phyloP scores from a whole-genome alignment of 345 rosid species.

The Moricandia arvensis region DNA sequence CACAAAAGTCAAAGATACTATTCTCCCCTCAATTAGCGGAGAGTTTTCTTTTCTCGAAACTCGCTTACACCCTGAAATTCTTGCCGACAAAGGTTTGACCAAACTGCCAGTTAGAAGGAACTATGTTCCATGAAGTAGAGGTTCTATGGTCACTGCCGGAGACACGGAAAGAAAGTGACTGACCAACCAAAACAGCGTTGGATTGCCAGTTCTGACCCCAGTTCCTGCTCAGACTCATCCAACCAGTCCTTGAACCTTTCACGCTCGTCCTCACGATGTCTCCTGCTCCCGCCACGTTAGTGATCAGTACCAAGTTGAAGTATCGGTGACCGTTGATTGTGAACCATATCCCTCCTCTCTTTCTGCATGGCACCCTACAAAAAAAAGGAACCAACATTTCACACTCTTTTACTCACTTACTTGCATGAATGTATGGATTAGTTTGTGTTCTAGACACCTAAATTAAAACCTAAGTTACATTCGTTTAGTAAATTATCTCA shows the following conservation, averaged over 20 bases:
- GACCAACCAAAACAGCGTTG: conserved; percentile 56
- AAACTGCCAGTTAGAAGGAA: conserved; percentile 69
- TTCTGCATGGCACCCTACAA: conserved; percentile 47
- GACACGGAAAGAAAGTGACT: conserved; percentile 72
- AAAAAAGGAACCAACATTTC: background rate
- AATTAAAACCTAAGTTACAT: background rate
- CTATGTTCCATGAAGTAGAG: conserved; percentile 78
- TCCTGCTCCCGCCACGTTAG: conserved; percentile 71
- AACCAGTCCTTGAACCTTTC: conserved; percentile 51
- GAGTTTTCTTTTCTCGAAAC: conserved; percentile 27
- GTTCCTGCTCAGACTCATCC: conserved; percentile 63
- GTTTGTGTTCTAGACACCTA: background rate
- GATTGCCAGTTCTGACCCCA: conserved; percentile 81
- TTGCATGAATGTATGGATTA: background rate
- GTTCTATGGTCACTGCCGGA: conserved; percentile 73
- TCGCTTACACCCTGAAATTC: conserved; percentile 60
- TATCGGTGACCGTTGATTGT: conserved; percentile 59
- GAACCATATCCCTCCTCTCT: conserved; percentile 65
- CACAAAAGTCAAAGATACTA: conserved; percentile 38
- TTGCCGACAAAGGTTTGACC: conserved; percentile 80
- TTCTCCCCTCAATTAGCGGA: conserved; percentile 33
- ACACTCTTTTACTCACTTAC: conserved; percentile 9
- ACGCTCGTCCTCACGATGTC: conserved; percentile 54
- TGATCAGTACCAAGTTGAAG: conserved; percentile 57
- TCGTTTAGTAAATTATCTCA: background rate